Evolutionary conservation across 2,329 filamentous ascomycete genomes (phyloP), one percentile per base, ranked within the genome.

Genomic region (Monilinia aucupariae): DNA sequence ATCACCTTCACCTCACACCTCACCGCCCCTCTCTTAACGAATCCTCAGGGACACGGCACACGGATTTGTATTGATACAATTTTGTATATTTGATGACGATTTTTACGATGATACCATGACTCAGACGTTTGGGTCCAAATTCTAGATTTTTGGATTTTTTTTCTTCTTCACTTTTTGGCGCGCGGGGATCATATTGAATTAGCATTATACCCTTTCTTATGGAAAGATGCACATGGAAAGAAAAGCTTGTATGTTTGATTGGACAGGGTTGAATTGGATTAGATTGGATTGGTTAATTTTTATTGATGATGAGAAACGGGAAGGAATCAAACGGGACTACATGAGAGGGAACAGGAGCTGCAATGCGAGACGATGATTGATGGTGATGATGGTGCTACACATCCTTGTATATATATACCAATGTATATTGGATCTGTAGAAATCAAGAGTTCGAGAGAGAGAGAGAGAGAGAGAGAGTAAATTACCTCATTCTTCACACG

Each of bases 161-260:
- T 53, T 47, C 3, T 3, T 39, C 34, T 49, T 20, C 15, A 30
- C 20, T 49, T 61, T 13, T 45, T 37, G 32, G 50, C 34, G 39
- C 37, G 49, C 41, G 15, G n/a, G 32, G 32, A 15, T 48, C 20
- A 1, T 41, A 30, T 55, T 50, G 4, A 20, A 30, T 62, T 62
- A 62, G 60, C 60, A 62, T 62, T 62, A 62, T 62, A 62, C 60
- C 60, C 60, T 61, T 62, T 62, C 51, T 62, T 62, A 45, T 30
- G 58, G 58, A 45, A 51, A 49, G 43, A 62, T n/a, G n/a, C n/a
- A n/a, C n/a, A 55, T 55, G 41, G 41, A 43, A 30, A 30, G 27
- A 30, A 30, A 30, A 30, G 27, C 27, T 30, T 30, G 27, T 55
- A 55, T 43, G 52, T 30, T 27, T 25, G 30, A 55, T 43, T 43